Percentiles rank a stretch among this genome's conserved stretches.
phyloP scores from a whole-genome alignment of 2,329 filamentous ascomycete species.

The Rachicladosporium sp. region DNA sequence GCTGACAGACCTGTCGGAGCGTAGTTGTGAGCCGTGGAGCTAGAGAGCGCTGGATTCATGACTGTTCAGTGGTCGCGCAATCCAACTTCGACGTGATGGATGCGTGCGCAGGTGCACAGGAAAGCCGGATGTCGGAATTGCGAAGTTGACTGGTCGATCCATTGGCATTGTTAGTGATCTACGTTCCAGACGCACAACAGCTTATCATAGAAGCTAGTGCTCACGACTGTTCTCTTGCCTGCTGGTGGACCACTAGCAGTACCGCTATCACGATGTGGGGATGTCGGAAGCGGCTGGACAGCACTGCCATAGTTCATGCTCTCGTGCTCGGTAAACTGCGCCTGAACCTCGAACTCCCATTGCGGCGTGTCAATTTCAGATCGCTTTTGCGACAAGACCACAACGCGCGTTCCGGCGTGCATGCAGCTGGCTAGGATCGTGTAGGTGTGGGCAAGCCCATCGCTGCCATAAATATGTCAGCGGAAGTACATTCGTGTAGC shows the following conservation, averaged over 20 bases:
- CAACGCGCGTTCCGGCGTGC: slow-evolving; percentile 68
- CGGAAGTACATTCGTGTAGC: no score
- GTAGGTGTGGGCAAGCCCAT: neutral
- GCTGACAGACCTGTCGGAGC: no score
- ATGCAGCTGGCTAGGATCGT: slow-evolving; percentile 79
- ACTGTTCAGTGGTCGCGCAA: no score
- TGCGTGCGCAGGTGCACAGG: no score
- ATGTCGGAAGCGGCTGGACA: slow-evolving; percentile 34
- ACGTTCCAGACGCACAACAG: slow-evolving; percentile 53
- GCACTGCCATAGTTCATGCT: slow-evolving; percentile 95
- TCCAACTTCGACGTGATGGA: no score
- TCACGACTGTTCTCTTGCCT: slow-evolving; percentile 38
- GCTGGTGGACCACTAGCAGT: neutral
- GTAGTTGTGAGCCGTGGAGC: no score
- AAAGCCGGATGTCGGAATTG: no score
- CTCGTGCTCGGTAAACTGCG: slow-evolving; percentile 68
- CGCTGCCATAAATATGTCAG: no score
- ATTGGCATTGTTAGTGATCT: no score
- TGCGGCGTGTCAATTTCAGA: slow-evolving; percentile 6
- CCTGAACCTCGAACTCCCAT: slow-evolving; percentile 55
- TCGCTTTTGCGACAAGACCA: slow-evolving; percentile 16
- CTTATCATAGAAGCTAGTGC: slow-evolving; percentile 68
- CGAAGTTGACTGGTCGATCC: no score
- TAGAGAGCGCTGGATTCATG: no score
- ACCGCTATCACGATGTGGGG: no score